These are phyloP conservation scores for Knufia fluminis DNA, from an alignment of 2,329 filamentous ascomycete species.

Conservation along the genomic window DNA sequence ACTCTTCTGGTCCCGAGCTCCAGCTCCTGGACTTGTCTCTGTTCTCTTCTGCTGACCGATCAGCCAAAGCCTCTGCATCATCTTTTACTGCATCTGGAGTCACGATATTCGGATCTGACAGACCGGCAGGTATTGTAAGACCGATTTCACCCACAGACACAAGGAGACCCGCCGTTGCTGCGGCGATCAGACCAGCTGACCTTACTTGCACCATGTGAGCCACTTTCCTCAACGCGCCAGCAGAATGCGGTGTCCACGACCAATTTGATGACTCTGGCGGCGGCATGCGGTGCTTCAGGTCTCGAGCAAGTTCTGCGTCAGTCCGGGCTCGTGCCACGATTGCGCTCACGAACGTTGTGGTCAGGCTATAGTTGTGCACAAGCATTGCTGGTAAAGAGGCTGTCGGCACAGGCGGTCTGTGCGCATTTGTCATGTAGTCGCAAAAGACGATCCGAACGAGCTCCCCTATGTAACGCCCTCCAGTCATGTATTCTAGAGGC, in stretches of 20 bases:
- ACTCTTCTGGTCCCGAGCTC: conserved; percentile 41
- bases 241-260: conserved; percentile 53
- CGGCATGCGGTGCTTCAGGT: conserved; percentile 46
- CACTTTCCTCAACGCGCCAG: conserved; percentile 54
- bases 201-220: conserved; percentile 61
- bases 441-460: conserved; percentile 61
- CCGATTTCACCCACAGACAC: conserved; percentile 59
- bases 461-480: conserved; percentile 68
- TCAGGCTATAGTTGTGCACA: conserved; percentile 51
- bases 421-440: conserved; percentile 49
- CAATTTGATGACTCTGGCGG: conserved; percentile 41
- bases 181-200: conserved; percentile 65
- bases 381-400: conserved; percentile 48
- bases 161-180: conserved; percentile 61
- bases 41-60: background rate
- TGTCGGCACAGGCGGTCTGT: conserved; percentile 30
- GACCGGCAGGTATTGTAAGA: conserved; percentile 23
- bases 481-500: conserved; percentile 76
- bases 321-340: conserved; percentile 48
- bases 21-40: background rate
- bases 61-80: background rate
- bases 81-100: background rate
- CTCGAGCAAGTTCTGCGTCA: conserved; percentile 40
- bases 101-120: conserved; percentile 17
- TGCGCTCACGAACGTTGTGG: conserved; percentile 64